These are phyloP conservation scores for Yamadazyma philogaea DNA, from an alignment of 805 yeast species.

Conservation along the genomic window DNA sequence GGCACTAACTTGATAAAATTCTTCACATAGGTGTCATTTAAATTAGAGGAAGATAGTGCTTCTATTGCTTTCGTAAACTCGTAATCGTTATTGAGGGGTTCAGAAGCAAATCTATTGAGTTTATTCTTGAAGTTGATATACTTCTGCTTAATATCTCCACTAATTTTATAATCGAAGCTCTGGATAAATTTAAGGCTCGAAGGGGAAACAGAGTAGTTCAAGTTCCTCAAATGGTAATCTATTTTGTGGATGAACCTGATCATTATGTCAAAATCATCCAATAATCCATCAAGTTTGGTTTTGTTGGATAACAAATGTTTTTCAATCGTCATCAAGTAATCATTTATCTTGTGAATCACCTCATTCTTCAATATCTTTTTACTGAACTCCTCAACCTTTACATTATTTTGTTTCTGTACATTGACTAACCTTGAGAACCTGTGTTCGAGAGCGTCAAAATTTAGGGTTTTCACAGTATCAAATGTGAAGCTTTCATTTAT, in stretches of 20 bases:
- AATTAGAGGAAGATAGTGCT: conserved; percentile 6
- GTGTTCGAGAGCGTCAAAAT: conserved; percentile 2
- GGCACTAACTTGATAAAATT: conserved; percentile 13
- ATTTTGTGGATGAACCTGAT: conserved; percentile 12
- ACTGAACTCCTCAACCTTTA: conserved; percentile 2
- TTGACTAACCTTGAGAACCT: conserved; percentile 8
- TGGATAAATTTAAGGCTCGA: conserved; percentile 8
- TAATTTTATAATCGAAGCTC: neutral
- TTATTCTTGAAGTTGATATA: conserved; percentile 9
- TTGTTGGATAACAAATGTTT: conserved; percentile 1
- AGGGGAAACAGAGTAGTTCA: conserved; percentile 11
- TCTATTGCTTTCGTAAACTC: conserved; percentile 12
- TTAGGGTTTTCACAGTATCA: conserved; percentile 6
- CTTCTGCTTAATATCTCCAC: conserved; percentile 3
- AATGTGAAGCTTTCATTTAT: conserved; percentile 5
- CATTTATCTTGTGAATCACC: conserved; percentile 8
- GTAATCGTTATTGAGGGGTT: conserved; percentile 7
- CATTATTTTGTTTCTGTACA: neutral
- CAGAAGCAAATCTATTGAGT: conserved; percentile 9
- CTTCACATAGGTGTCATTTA: conserved; percentile 6
- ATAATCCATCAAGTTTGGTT: conserved; percentile 6
- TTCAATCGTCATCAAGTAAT: conserved; percentile 10
- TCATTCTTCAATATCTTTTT: conserved; percentile 4
- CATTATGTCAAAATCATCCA: conserved; percentile 12
- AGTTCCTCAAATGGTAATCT: conserved; percentile 11